These are phyloP conservation scores for Tolypocladium inflatum DNA, from an alignment of 2,329 filamentous ascomycete species.

Conservation along the genomic window DNA sequence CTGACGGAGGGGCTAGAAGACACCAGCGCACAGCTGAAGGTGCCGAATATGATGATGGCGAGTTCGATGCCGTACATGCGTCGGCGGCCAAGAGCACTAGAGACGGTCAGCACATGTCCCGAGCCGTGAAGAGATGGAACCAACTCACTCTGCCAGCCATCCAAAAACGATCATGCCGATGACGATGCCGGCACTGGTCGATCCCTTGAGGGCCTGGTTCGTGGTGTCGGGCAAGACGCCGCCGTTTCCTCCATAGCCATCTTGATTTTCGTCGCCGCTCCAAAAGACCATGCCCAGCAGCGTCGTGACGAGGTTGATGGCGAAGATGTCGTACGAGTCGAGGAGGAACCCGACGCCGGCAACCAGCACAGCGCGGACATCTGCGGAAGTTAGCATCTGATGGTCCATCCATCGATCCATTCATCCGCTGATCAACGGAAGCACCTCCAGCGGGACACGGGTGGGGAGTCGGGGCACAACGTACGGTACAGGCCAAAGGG, in stretches of 20 bases:
- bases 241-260: conserved; percentile 41
- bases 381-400: conserved; percentile 11
- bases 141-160: conserved; percentile 55
- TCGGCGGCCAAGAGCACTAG: conserved; percentile 56
- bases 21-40: conserved; percentile 56
- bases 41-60: conserved; percentile 61
- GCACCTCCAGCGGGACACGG: no score
- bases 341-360: conserved; percentile 79
- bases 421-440: no score
- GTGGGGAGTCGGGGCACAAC: conserved; percentile 8
- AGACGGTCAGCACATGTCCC: not conserved
- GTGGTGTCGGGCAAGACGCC: conserved; percentile 53
- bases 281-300: conserved; percentile 73
- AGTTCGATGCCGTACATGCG: conserved; percentile 77
- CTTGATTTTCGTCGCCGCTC: conserved; percentile 32
- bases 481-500: conserved; percentile 62
- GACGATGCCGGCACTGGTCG: conserved; percentile 70
- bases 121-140: not conserved
- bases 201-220: conserved; percentile 71
- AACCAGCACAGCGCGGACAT: conserved; percentile 64
- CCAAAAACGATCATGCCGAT: conserved; percentile 72
- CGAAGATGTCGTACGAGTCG: conserved; percentile 75
- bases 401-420: no score
- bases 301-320: conserved; percentile 63
- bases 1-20: conserved; percentile 51